Evolutionary conservation across 2,329 filamentous ascomycete genomes (phyloP), one percentile per base, ranked within the genome.

Genomic region (Tolypocladium nubicola): DNA sequence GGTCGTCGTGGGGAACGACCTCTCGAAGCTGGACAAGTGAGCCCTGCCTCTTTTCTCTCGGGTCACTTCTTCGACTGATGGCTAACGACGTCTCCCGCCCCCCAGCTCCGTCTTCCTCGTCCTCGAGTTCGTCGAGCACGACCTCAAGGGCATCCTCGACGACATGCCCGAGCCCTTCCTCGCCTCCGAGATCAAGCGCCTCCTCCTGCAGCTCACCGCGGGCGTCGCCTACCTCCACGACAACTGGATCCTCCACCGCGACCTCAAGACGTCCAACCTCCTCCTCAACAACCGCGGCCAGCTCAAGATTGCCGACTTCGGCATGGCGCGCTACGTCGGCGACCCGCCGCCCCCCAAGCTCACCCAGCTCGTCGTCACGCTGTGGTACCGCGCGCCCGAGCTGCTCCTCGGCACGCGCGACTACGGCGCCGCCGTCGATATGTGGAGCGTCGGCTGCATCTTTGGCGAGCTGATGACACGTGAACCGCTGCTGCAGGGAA

Each of bases 101-200:
- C 39, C 23, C 71, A 90, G 87, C 75, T 74, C 72, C 37, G 87
- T 97, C 63, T 95, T 90, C 71, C 84, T 99, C 58, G 94, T 97
- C 61, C 93, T 99, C 80, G 92, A 97, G 69, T 99, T 97, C 73
- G 79, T 97, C 66, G 93, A 97, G 76, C 94, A 99, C 78, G 94
- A 99, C 68, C 84, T 99, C 58, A 96, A 95, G 73, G 89, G 88
- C 57, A 82, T 99, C 58, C 88, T 96, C 61, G 89, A 95, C 71
- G 89, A 95, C 68, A 96, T 97, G 90, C 83, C 87, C 55, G 90
- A 97, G 68, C 91, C 92, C 0, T 99, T 99, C 70, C 81, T 96
- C 57, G 87, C 89, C 1, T 96, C 90, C 47, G 94, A 99, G 72
- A 85, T 90, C 68, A 99, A 99, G 73, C 93, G 90, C 1, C 82